phyloP scores from a whole-genome alignment of 345 rosid species.

The Sonneratia alba region DNA sequence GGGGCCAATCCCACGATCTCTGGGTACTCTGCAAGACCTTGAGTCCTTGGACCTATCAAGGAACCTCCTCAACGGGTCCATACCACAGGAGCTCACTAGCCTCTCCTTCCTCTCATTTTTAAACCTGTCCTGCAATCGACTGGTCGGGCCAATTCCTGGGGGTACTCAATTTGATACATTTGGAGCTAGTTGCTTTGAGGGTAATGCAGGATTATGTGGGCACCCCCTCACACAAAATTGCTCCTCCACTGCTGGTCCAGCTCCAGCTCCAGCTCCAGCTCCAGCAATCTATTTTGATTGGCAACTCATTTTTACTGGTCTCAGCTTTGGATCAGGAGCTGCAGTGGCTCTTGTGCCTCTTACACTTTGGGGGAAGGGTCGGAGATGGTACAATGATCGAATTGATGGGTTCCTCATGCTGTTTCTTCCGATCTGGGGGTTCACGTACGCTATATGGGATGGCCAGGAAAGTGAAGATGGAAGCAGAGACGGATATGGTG shows the following conservation, averaged over 20 bases:
- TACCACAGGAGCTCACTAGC: slow-evolving; percentile 18
- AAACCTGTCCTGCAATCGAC: slow-evolving; percentile 30
- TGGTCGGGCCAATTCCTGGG: slow-evolving; percentile 24
- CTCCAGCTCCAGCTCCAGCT: background rate
- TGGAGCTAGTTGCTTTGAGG: slow-evolving; percentile 13
- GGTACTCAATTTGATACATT: slow-evolving; percentile 26
- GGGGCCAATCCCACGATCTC: slow-evolving; percentile 16
- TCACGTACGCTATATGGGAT: slow-evolving; percentile 23
- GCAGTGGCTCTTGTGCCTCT: slow-evolving; percentile 31
- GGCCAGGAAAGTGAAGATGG: slow-evolving; percentile 16
- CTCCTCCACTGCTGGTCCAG: background rate
- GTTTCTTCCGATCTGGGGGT: slow-evolving; percentile 36
- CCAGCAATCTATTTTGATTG: slow-evolving; percentile 16
- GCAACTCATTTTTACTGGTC: slow-evolving; percentile 32
- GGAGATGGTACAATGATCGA: slow-evolving; percentile 17
- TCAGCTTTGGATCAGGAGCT: slow-evolving; percentile 49
- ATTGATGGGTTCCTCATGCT: slow-evolving; percentile 30
- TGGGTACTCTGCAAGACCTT: slow-evolving; percentile 24
- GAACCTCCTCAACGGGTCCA: slow-evolving; percentile 24
- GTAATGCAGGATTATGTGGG: slow-evolving; percentile 33
- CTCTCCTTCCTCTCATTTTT: slow-evolving; percentile 23
- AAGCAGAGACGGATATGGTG: background rate
- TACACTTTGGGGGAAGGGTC: slow-evolving; percentile 22
- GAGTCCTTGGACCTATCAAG: slow-evolving; percentile 16
- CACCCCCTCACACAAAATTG: slow-evolving; percentile 2